Percentiles rank a stretch among this genome's conserved stretches.
phyloP scores from a whole-genome alignment of 768 basidiomycete species.

The Coprinopsis marcescibilis region DNA sequence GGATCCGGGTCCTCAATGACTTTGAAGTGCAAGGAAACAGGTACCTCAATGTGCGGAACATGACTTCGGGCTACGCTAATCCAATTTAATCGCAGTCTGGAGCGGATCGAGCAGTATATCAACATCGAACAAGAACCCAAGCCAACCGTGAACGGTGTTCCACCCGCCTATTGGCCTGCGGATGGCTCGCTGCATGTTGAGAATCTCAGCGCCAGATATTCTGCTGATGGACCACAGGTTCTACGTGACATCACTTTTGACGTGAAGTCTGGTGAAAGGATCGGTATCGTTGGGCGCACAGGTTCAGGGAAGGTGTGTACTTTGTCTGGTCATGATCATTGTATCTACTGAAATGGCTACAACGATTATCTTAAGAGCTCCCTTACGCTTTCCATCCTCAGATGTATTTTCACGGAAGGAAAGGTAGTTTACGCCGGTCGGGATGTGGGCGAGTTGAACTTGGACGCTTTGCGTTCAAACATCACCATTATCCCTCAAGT shows the following conservation, averaged over 20 bases:
- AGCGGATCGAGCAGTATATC: slow-evolving; percentile 66
- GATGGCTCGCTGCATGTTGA: slow-evolving; percentile 50
- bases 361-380: slow-evolving; percentile 22
- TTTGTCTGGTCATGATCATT: neutral
- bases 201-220: slow-evolving; percentile 50
- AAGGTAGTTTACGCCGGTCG: slow-evolving; percentile 49
- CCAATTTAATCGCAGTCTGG: slow-evolving; percentile 30
- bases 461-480: slow-evolving; percentile 47
- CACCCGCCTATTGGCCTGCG: slow-evolving; percentile 64
- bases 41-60: slow-evolving; percentile 6
- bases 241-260: slow-evolving; percentile 44
- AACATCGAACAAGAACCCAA: slow-evolving; percentile 52
- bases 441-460: slow-evolving; percentile 40
- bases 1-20: slow-evolving; percentile 36
- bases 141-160: slow-evolving; percentile 30
- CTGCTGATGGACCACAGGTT: slow-evolving; percentile 45
- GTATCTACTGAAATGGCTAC: neutral
- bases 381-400: slow-evolving; percentile 43
- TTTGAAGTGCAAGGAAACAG: slow-evolving; percentile 34
- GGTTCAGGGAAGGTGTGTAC: slow-evolving; percentile 33
- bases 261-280: slow-evolving; percentile 46
- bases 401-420: slow-evolving; percentile 49
- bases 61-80: neutral
- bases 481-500: slow-evolving; percentile 54
- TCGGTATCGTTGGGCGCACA: slow-evolving; percentile 47